Base-by-base conservation (phyloP, 148 eudicot species). In the Arbutus unedo region DNA sequence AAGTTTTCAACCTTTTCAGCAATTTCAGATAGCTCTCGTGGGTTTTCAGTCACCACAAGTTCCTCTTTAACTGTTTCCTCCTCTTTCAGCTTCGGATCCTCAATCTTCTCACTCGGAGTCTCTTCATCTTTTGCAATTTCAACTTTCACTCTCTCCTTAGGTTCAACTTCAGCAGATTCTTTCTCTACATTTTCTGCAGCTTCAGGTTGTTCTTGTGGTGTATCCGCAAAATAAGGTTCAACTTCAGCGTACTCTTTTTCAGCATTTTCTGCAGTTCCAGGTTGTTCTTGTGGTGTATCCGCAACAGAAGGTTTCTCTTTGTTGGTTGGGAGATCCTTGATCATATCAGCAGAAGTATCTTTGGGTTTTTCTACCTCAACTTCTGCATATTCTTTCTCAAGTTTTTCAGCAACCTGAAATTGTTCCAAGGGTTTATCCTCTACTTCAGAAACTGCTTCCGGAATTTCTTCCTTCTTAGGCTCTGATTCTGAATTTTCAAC, bases 331-430 rank as follows among this genome's bases (percentile, higher is more conserved):
- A 68, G 9, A 13, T 82, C 82, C 41, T 77, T 62, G 48, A 78
- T 54, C 78, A 77, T 81, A 18, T 59, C 81, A 55, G 78, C 21
- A 5, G 64, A 71, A 56, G 55, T 43, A 15, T 72, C 85, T 78
- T 78, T 50, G 81, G 71, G 71, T 66, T 73, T 86, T 44, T 57
- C 60, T 18, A 38, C 80, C n/a, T 74, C 76, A 77, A 18, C 68
- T 10, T 16, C 81, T 74, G 71, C 38, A 68, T 50, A n/a, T 79
- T 84, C 87, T 73, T 88, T 64, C 44, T 74, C 82, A 81, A 81
- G 41, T 79, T 66, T 79, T 73, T 81, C 84, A 6, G 70, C 59
- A 74, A 71, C 85, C 78, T 67, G 48, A 64, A 67, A 10, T 76
- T 79, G 77, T 23, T 84, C 74, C 19, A 75, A 21, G 25, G 71